These are phyloP conservation scores for Saccharomycopsis hybrid DNA, from an alignment of 1,139 yeast species.

Conservation along the genomic window DNA sequence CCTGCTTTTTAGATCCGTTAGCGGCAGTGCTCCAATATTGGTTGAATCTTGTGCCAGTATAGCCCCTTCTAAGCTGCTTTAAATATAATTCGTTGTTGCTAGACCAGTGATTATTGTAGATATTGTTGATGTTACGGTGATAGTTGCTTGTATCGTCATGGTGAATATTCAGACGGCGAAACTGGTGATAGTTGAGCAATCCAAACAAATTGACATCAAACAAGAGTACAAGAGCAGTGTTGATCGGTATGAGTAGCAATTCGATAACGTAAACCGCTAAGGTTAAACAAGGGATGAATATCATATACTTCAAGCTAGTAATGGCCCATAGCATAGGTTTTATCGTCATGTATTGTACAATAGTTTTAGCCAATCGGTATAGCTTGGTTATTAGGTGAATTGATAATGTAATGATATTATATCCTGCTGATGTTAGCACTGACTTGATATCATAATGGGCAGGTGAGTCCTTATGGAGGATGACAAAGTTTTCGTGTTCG, in stretches of 20 bases:
- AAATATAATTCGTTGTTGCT: constrained; percentile 7
- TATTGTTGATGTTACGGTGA: constrained; percentile 7
- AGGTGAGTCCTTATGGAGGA: too few relatives aligned
- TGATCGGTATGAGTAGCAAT: constrained; percentile 11
- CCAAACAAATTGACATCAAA: constrained; percentile 16
- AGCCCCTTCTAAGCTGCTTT: neutral
- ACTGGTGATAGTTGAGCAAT: constrained; percentile 2
- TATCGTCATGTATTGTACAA: too few relatives aligned
- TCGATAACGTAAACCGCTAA: constrained; percentile 7
- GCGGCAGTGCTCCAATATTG: neutral
- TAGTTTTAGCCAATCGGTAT: too few relatives aligned
- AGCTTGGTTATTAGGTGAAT: too few relatives aligned
- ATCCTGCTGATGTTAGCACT: too few relatives aligned
- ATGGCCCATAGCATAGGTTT: too few relatives aligned
- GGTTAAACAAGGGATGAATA: constrained; percentile 3
- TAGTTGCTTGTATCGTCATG: neutral
- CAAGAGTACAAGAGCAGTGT: constrained; percentile 1
- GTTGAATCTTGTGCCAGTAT: neutral
- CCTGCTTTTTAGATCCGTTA: neutral
- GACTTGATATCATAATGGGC: too few relatives aligned
- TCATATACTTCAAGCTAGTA: too few relatives aligned
- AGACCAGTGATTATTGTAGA: neutral
- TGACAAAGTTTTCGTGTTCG: too few relatives aligned
- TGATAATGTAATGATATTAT: too few relatives aligned
- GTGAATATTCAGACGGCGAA: too few relatives aligned